Evolutionary conservation across 257 asterid genomes (phyloP), one percentile per base, ranked within the genome.

Genomic region (Jacaranda copaia): DNA sequence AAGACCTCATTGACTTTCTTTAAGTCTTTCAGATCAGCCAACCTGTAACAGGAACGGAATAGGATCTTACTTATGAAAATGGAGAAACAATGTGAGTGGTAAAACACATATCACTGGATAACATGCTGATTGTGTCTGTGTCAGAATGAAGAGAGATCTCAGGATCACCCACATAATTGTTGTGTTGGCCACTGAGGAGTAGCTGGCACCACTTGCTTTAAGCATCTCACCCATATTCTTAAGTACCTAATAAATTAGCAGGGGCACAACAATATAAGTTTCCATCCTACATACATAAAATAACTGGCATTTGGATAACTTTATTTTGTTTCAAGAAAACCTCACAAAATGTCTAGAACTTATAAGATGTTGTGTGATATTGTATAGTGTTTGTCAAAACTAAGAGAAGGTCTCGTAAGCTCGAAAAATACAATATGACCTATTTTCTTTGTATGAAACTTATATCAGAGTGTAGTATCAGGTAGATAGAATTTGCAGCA

Each of bases 181-280:
- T 51, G 99, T 95, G 95, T 95, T 95, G 76, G 91, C 99, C 76
- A 95, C 99, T 8, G 98, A 91, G 74, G 97, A 81, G 74, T 95
- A 95, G 94, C 84, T 79, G 72, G 84, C 90, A 45, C 98, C 99
- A 64, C 97, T 79, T 68, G 97, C 99, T 88, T 95, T 91, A 71
- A 95, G 96, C 81, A 95, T 95, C 87, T 93, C 97, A 15, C 99
- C 99, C 90, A 95, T 90, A 79, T 95, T 95, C 89, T 93, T 93
- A 66, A 95, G 93, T 77, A 91, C 94, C 99, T 95, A 80, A 74
- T 8, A n/a, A 18, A 60, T 60, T 43, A 60, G 43, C n/a, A 60
- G 3, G 63, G 9, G n/a, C 42, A 60, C 43, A 32, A 35, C 66
- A 12, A 20, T 60, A 16, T 60, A 1, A 60, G 66, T 60, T 8